These are phyloP conservation scores for Cercospora zeae-maydis DNA, from an alignment of 2,329 filamentous ascomycete genomes.

Conservation along the genomic window DNA sequence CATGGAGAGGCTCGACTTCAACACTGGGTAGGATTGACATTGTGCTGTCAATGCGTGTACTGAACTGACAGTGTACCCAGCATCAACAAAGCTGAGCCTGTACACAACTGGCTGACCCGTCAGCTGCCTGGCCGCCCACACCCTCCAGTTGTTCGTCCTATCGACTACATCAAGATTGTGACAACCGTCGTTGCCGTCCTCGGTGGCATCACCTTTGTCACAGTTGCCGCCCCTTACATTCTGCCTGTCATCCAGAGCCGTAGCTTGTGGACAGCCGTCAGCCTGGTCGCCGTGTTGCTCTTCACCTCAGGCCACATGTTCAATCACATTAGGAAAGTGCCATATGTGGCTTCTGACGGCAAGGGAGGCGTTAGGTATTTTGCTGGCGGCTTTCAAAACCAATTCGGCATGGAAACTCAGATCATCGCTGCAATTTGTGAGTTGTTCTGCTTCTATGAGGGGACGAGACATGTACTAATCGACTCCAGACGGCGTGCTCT, in stretches of 20 bases:
- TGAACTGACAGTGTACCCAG: constrained; percentile 44
- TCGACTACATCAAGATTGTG: constrained; percentile 79
- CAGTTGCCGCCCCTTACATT: constrained; percentile 72
- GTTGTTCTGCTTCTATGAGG: constrained; percentile 39
- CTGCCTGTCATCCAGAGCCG: constrained; percentile 81
- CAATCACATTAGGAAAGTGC: constrained; percentile 95
- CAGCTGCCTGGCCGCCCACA: constrained; percentile 73
- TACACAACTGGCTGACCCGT: constrained; percentile 74
- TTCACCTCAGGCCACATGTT: constrained; percentile 99
- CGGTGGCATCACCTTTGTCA: constrained; percentile 64
- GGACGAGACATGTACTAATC: constrained; percentile 19
- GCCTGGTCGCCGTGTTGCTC: constrained; percentile 80
- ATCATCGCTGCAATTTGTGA: constrained; percentile 90
- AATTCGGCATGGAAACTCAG: constrained; percentile 92
- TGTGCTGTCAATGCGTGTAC: not conserved
- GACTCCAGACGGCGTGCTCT: constrained; percentile 66
- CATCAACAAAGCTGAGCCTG: constrained; percentile 68
- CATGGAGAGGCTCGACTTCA: constrained; percentile 82
- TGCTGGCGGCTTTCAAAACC: constrained; percentile 85
- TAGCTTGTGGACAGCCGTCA: constrained; percentile 89
- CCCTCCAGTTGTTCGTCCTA: constrained; percentile 73
- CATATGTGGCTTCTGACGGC: constrained; percentile 83
- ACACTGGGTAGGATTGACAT: constrained; percentile 59
- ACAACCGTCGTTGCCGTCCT: constrained; percentile 65
- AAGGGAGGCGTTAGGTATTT: constrained; percentile 87